Percentiles rank a stretch among this genome's conserved stretches.
Conservation (phyloP, 2,329 filamentous ascomycete genomes). For the Phialophora verrucosa region DNA sequence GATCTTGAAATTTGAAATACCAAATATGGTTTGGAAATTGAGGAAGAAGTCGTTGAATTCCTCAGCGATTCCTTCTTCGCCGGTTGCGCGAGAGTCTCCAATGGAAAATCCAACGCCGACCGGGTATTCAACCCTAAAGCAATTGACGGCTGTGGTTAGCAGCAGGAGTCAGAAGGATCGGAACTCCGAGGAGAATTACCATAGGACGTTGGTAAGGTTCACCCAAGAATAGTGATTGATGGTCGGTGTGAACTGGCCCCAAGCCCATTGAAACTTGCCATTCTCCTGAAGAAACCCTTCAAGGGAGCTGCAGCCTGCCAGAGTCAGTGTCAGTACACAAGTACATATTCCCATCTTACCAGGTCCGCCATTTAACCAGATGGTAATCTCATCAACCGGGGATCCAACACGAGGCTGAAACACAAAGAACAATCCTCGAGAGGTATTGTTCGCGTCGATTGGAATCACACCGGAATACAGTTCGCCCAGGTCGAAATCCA, state of each 20-base stretch:
- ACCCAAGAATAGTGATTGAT: conserved; percentile 43
- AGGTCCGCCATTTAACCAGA: conserved; percentile 38
- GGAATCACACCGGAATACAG: conserved; percentile 31
- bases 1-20: conserved; percentile 57
- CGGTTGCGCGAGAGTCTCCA: conserved; percentile 49
- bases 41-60: conserved; percentile 60
- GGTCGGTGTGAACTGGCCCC: conserved; percentile 39
- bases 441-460: conserved; percentile 26
- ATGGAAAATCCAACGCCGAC: conserved; percentile 35
- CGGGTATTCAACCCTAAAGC: conserved; percentile 30
- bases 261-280: conserved; percentile 42
- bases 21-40: conserved; percentile 52
- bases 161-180: not conserved
- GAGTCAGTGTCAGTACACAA: not conserved
- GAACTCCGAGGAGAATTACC: conserved; percentile 1
- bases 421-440: conserved; percentile 31
- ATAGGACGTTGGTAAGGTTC: conserved; percentile 50
- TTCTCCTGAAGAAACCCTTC: conserved; percentile 46
- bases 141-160: not conserved
- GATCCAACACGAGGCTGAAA: conserved; percentile 35
- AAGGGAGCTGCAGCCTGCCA: conserved; percentile 30
- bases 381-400: conserved; percentile 35
- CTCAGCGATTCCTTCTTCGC: conserved; percentile 54
- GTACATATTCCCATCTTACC: conserved; percentile 16
- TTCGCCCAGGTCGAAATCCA: conserved; percentile 29